Percentiles rank a stretch among this genome's conserved stretches.
These are phyloP conservation scores for Saprolegnia diclina DNA, from an alignment of 352 stramenopile species.

Conservation along the genomic window DNA sequence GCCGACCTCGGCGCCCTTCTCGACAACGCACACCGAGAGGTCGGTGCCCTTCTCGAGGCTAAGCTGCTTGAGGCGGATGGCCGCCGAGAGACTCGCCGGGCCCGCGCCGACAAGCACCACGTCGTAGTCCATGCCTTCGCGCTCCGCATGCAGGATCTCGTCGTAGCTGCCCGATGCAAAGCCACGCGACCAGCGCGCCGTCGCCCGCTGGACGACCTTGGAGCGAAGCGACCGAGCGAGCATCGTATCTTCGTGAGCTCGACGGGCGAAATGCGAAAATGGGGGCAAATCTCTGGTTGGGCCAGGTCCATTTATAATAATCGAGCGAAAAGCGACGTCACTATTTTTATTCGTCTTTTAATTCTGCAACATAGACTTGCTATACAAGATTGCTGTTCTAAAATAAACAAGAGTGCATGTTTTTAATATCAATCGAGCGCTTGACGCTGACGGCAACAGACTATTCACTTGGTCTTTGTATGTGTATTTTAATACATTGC, in stretches of 20 bases:
- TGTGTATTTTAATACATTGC: not conserved
- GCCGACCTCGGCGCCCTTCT: slow-evolving; percentile 95
- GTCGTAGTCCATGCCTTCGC: slow-evolving; percentile 98
- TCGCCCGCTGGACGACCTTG: not conserved
- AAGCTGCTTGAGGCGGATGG: slow-evolving; percentile 98
- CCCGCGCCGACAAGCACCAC: slow-evolving; percentile 92
- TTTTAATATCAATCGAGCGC: not conserved
- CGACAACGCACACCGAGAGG: slow-evolving; percentile 92
- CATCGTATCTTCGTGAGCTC: slow-evolving; percentile 1
- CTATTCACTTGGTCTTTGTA: not conserved
- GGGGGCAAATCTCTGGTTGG: not conserved
- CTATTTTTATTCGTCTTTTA: too few relatives aligned
- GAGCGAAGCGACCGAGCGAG: slow-evolving; percentile 8
- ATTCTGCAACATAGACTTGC: not conserved
- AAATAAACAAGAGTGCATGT: not conserved
- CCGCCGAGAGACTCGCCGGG: slow-evolving; percentile 90
- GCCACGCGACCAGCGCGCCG: not conserved
- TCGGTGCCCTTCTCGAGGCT: slow-evolving; percentile 90
- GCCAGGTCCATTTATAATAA: too few relatives aligned
- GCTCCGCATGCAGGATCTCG: slow-evolving; percentile 61
- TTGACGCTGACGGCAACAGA: not conserved
- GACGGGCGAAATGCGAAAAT: slow-evolving; percentile 12
- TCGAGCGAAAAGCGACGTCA: too few relatives aligned
- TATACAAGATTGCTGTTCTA: not conserved
- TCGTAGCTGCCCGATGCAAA: slow-evolving; percentile 15